Evolutionary conservation across 257 asterid species (phyloP).

Genomic region (Solanum pennellii): DNA sequence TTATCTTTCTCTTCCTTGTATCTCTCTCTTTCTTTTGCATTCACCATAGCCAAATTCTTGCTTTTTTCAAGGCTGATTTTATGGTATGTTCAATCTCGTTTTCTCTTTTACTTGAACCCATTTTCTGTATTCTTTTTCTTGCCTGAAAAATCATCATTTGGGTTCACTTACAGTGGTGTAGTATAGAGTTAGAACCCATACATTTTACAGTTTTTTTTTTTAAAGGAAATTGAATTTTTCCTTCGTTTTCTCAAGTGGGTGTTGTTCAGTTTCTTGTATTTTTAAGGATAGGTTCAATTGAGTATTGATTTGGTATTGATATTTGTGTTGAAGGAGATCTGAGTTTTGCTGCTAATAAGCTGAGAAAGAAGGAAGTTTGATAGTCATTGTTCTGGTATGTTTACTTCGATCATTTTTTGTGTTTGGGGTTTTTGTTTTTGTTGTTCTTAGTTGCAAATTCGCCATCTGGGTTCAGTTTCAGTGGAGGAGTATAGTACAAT

Average conservation of each 20-base stretch:
- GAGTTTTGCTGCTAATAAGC: not conserved
- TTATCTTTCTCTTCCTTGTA: not conserved
- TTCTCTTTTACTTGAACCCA: not conserved
- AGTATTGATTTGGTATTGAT: not conserved
- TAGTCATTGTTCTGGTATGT: not conserved
- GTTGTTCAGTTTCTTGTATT: not conserved
- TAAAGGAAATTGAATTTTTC: not conserved
- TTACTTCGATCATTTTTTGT: not conserved
- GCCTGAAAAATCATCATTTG: not conserved
- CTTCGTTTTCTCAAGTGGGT: not conserved
- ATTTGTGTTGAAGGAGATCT: not conserved
- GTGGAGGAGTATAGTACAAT: not conserved
- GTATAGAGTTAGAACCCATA: not conserved
- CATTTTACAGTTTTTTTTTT: not conserved
- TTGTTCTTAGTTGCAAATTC: not conserved
- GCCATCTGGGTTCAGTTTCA: not conserved
- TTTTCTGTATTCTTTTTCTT: not conserved
- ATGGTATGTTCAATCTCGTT: not conserved
- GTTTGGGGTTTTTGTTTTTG: not conserved
- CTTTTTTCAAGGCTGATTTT: not conserved
- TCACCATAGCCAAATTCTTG: not conserved
- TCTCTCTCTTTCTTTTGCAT: not conserved
- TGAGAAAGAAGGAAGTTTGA: not conserved
- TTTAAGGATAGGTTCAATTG: not conserved
- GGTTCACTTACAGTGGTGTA: not conserved